Conservation (phyloP, 2,329 filamentous ascomycete genomes). For the Cladophialophora carrionii region DNA sequence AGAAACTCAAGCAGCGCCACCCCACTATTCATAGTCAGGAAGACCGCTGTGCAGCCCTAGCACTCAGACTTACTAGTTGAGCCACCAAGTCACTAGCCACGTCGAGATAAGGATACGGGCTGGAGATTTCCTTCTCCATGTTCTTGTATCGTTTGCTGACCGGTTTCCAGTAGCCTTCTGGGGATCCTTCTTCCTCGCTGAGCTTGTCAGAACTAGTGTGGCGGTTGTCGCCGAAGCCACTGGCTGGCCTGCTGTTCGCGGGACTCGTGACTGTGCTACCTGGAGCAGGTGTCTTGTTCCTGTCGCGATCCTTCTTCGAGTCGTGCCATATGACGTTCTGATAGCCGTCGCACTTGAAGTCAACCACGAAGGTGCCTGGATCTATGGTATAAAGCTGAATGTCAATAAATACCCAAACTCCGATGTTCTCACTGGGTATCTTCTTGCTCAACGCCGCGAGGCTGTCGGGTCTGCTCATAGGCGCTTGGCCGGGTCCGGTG, state of each 20-base stretch:
- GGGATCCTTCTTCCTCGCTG: constrained; percentile 42
- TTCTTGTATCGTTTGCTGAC: constrained; percentile 57
- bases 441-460: constrained; percentile 33
- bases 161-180: constrained; percentile 55
- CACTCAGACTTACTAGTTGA: constrained; percentile 78
- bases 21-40: constrained; percentile 30
- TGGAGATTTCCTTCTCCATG: constrained; percentile 93
- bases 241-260: constrained; percentile 49
- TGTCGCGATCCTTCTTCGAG: constrained; percentile 45
- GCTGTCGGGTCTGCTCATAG: constrained; percentile 35
- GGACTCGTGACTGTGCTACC: constrained; percentile 52
- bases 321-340: constrained; percentile 70
- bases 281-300: constrained; percentile 32
- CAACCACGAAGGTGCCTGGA: constrained; percentile 87
- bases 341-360: constrained; percentile 98
- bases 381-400: constrained; percentile 97
- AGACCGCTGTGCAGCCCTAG: constrained; percentile 40
- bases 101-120: constrained; percentile 93
- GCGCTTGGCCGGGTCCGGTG: constrained; percentile 39
- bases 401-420: constrained; percentile 90
- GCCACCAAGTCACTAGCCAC: constrained; percentile 90
- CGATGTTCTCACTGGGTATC: constrained; percentile 44
- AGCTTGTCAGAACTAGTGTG: constrained; percentile 29
- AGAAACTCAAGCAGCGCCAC: constrained; percentile 29
- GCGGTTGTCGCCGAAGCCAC: constrained; percentile 45